Conservation (phyloP, 768 basidiomycete species). For the Pleurotus cornucopiae region DNA sequence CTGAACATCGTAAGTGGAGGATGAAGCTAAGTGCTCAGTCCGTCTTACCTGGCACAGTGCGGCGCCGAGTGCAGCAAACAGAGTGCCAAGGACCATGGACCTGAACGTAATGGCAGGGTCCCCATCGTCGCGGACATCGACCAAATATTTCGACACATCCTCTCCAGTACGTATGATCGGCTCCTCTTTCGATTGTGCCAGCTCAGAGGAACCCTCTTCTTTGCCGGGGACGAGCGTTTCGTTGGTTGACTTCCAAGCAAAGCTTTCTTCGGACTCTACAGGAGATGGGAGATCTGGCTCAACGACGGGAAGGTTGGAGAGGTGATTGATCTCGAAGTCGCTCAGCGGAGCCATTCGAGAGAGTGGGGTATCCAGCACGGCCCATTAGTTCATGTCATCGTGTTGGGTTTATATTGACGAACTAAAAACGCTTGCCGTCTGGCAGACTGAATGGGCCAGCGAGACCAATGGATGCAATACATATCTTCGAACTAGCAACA, state of each 20-base stretch:
- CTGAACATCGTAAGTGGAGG: constrained; percentile 20
- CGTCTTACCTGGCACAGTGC: constrained; percentile 21
- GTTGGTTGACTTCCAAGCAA: constrained; percentile 5
- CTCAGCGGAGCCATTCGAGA: constrained; percentile 9
- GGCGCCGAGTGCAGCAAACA: constrained; percentile 40
- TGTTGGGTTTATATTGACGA: neutral
- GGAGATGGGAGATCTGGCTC: constrained; percentile 3
- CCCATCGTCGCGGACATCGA: constrained; percentile 38
- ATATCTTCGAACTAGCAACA: neutral
- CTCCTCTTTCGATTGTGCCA: constrained; percentile 7
- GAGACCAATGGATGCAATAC: neutral
- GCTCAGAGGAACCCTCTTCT: neutral
- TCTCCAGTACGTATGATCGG: constrained; percentile 16
- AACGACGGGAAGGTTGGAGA: constrained; percentile 3
- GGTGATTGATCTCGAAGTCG: constrained; percentile 8
- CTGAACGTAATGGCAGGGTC: constrained; percentile 40
- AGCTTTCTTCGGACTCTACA: constrained; percentile 3
- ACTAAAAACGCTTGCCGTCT: neutral
- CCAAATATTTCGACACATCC: constrained; percentile 32
- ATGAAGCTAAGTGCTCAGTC: neutral
- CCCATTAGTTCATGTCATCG: neutral
- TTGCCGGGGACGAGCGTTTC: constrained; percentile 3
- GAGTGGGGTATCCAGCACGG: neutral
- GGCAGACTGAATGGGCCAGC: neutral
- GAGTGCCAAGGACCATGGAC: constrained; percentile 36